Base-by-base conservation (phyloP, 192 early-diverging fungal genomes). In the Entomortierella chlamydospora region DNA sequence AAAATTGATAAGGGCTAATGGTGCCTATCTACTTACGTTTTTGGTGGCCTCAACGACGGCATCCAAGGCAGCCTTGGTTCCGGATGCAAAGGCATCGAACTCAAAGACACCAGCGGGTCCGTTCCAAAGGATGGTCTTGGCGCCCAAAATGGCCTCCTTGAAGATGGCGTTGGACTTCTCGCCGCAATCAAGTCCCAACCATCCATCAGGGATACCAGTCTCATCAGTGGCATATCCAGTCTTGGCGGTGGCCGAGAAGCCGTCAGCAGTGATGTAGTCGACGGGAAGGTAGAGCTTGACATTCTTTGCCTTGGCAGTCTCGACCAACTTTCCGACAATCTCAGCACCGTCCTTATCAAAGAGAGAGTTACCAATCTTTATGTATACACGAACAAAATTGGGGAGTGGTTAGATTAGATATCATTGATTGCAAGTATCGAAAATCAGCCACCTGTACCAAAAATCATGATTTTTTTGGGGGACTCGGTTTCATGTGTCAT, bases 71-170 rank as follows among this genome's bases (percentile, higher is more conserved):
- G 84, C 64, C 83, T 91, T 93, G 64, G 97, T 97, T 56, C 97
- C 96, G 3, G 66, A 72, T 22, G 93, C 91, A 79, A 99, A 99
- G 77, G 91, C 94, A n/a, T 89, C 94, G 82, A 94, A 97, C 88
- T 99, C 97, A 84, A 99, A 99, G 39, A 99, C 97, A 73, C 97
- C 97, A 73, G 94, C 90, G 51, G 96, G 97, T 37, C 97, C 97
- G 85, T 99, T 99, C 97, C 97, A 99, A 63, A 99, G 89, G 54
- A 99, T 95, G 43, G 96, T 99, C 89, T 97, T 97, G 73, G 95
- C 85, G 18, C 76, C 64, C 64, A 83, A 60, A 50, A 98, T 93
- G 31, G 86, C 90, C 34, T 88, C 72, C 37, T 76, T 57, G 82
- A 95, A 97, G 68, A 84, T 72, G 70, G 87, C 84, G 81, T 92